Base-by-base conservation (phyloP, 2,329 filamentous ascomycete species). In the Lachnellula occidentalis region DNA sequence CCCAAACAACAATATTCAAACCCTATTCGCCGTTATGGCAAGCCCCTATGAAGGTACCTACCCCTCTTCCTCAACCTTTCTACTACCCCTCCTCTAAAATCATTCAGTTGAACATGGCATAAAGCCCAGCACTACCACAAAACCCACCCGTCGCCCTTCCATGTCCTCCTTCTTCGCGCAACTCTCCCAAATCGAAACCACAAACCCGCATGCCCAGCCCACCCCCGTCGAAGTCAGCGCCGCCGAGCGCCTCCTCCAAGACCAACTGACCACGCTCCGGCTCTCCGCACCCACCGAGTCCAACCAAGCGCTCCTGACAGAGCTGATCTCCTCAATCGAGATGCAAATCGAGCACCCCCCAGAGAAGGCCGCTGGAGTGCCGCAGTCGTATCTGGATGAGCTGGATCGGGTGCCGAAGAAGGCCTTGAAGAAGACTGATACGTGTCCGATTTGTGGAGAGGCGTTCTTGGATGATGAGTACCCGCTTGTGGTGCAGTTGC, bases 391-490 rank as follows among this genome's bases (percentile, higher is more conserved):
- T 65, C 70, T 86, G 34, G 82, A 85, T 69, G 61, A 65, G 34
- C 72, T 86, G 51, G 83, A 86, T 56, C 74, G 83, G 14, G 82
- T 86, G 49, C 67, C 72, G 37, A 75, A 76, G 60, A 78, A 76
- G 72, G 66, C 60, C 45, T 72, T 86, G 27, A 70, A 69, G 63
- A 56, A 62, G 45, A 49, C 64, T 2, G 80, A 83, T 45, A 80
- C 79, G 50, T 86, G 83, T 60, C 79, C 82, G 42, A 86, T 86
- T 67, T 86, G 83, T 70, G 81, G 80, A 55, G 79, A 85, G 62
- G 71, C 69, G 31, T 85, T 81, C 64, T 72, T 84, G 46, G 81
- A 86, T 62, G 83, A 87, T 64, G 71, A 74, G 62, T 85, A 81
- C 66, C 80, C 78, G 53, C 73, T 87, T 2, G 82, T 86, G 12